A percentile compares a stretch with the other conserved stretches of the same genome.
Evolutionary conservation across 768 basidiomycete species (phyloP).

Genomic region (Saitozyma sp.): DNA sequence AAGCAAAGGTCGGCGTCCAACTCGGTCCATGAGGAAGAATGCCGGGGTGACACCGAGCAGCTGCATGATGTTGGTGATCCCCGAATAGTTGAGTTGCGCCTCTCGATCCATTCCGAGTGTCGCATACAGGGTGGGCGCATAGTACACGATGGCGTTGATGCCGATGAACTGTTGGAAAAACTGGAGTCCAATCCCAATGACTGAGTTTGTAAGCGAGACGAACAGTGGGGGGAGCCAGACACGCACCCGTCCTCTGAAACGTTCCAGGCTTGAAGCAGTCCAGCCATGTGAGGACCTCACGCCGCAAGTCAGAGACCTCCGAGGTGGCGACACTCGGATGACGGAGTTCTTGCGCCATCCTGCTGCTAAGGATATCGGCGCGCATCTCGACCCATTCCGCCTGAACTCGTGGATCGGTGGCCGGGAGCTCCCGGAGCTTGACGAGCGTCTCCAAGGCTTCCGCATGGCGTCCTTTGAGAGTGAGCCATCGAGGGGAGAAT

Average conservation of each 20-base stretch:
- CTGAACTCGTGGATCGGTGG: too few species aligned
- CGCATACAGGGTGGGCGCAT: slow-evolving; percentile 15
- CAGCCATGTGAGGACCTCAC: not conserved
- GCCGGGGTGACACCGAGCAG: slow-evolving; percentile 11
- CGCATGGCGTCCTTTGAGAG: too few species aligned
- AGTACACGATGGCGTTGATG: slow-evolving; percentile 10
- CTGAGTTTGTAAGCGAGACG: too few species aligned
- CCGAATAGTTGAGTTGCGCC: slow-evolving; percentile 1
- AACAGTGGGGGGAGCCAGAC: too few species aligned
- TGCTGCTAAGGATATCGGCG: too few species aligned
- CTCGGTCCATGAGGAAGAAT: slow-evolving; percentile 8
- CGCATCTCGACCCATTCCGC: too few species aligned
- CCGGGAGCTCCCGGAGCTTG: too few species aligned
- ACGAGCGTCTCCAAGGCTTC: too few species aligned
- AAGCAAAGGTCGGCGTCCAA: slow-evolving; percentile 9
- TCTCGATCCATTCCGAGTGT: not conserved
- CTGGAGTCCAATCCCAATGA: slow-evolving; percentile 19
- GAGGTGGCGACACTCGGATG: too few species aligned
- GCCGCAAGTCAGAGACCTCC: too few species aligned
- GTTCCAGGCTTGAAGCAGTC: not conserved
- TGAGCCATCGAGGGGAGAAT: too few species aligned
- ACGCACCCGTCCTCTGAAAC: not conserved
- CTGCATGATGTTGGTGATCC: slow-evolving; percentile 2
- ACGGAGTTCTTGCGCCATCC: too few species aligned
- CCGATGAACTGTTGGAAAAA: slow-evolving; percentile 32